Conservation (phyloP, 1,284 basidiomycete genomes). For the Uromyces viciae-fabae region DNA sequence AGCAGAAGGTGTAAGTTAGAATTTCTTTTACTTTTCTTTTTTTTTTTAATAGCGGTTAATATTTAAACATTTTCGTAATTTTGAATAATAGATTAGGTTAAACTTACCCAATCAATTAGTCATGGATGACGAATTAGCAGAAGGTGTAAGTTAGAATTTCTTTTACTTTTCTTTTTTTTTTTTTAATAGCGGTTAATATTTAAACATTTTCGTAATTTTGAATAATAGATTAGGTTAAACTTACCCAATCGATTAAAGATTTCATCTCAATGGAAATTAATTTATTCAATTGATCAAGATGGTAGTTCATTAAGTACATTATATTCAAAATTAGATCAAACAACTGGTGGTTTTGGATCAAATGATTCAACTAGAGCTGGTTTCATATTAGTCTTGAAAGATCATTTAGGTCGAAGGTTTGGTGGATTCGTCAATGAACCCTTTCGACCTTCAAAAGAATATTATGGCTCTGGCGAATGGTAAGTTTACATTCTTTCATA, state of each 20-base stretch:
- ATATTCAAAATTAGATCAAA: constrained; percentile 63
- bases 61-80: not conserved
- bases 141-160: constrained; percentile 18
- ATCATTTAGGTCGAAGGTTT: constrained; percentile 65
- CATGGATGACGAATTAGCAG: constrained; percentile 43
- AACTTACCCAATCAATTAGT: constrained; percentile 70
- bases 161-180: not conserved
- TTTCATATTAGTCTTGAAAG: constrained; percentile 63
- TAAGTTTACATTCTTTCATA: constrained; percentile 57
- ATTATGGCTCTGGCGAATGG: constrained; percentile 82
- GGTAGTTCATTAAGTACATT: constrained; percentile 87
- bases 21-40: not conserved
- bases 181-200: not conserved
- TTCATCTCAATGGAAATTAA: constrained; percentile 72
- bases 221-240: constrained; percentile 64
- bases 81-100: constrained; percentile 62
- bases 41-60: not conserved
- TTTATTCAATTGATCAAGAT: constrained; percentile 92
- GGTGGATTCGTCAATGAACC: constrained; percentile 78
- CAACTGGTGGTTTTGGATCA: too few species aligned
- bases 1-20: constrained; percentile 25
- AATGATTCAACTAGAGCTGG: constrained; percentile 56
- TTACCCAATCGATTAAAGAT: constrained; percentile 78
- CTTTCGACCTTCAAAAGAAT: constrained; percentile 61
- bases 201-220: not conserved